phyloP scores from a whole-genome alignment of 805 yeast genomes.

The Metschnikowia lochheadii region DNA sequence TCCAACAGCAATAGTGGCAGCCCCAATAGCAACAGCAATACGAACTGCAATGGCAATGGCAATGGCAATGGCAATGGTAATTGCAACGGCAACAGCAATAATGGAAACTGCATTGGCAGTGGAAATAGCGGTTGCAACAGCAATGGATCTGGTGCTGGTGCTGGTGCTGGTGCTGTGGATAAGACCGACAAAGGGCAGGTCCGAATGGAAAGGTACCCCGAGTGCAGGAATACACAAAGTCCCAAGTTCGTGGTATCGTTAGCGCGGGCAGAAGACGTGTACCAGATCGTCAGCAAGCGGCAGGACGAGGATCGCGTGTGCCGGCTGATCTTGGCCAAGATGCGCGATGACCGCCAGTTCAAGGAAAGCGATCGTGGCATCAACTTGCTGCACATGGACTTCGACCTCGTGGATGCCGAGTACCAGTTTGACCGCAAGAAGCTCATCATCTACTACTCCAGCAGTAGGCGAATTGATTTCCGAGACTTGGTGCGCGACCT shows the following conservation, averaged over 20 bases:
- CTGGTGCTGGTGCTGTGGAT: neutral
- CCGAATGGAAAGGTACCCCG: neutral
- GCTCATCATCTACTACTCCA: conserved; percentile 56
- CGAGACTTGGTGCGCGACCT: conserved; percentile 68
- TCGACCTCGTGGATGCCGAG: conserved; percentile 68
- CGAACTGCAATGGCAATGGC: too few species aligned
- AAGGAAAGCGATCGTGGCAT: conserved; percentile 6
- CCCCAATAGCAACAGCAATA: too few species aligned
- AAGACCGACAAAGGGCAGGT: neutral
- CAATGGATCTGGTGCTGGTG: neutral
- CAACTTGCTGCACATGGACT: conserved; percentile 46
- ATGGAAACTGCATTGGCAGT: too few species aligned
- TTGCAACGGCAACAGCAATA: too few species aligned
- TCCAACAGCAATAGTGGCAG: too few species aligned
- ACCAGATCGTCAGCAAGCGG: conserved; percentile 53
- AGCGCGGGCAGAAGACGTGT: conserved; percentile 59
- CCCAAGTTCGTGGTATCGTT: conserved; percentile 65
- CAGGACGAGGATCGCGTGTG: conserved; percentile 67
- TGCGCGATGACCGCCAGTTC: neutral
- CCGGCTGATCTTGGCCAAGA: conserved; percentile 44
- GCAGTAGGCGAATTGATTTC: conserved; percentile 64
- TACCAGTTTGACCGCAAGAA: conserved; percentile 80
- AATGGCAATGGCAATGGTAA: too few species aligned
- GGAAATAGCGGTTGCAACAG: too few species aligned
- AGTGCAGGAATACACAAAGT: conserved; percentile 30